phyloP scores from a whole-genome alignment of 148 eudicot genomes.

The Polygonum maritimum region DNA sequence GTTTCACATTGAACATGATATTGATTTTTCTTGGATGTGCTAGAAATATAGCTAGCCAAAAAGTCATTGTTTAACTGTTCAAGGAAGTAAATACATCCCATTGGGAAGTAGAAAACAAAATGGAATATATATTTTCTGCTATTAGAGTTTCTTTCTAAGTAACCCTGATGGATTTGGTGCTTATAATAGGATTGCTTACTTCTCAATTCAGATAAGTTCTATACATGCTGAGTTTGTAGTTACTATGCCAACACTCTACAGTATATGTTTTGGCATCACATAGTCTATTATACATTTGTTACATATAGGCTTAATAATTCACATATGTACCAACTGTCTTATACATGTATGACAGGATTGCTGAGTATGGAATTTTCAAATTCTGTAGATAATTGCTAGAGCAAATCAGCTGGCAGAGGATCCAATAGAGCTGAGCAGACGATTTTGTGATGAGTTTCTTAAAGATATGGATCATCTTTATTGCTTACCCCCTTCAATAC shows the following conservation, averaged over 20 bases:
- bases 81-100: not conserved
- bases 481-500: constrained; percentile 75
- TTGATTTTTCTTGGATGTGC: not conserved
- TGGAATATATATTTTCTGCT: not conserved
- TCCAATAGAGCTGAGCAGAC: constrained; percentile 77
- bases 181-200: not conserved
- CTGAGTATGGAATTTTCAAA: constrained; percentile 76
- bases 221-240: not conserved
- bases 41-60: not conserved
- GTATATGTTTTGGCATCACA: not conserved
- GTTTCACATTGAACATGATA: not conserved
- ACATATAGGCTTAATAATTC: constrained; percentile 9
- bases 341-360: constrained; percentile 54
- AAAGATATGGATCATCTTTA: constrained; percentile 71
- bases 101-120: not conserved
- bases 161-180: not conserved
- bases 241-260: not conserved
- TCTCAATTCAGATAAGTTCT: not conserved
- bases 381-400: constrained; percentile 95
- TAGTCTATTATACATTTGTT: not conserved
- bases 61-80: no score
- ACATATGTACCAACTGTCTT: constrained; percentile 34
- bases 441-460: constrained; percentile 84
- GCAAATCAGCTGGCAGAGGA: constrained; percentile 85
- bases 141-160: not conserved